Base-by-base conservation (phyloP, 164 flowering plant genomes). In the Stephania japonica region DNA sequence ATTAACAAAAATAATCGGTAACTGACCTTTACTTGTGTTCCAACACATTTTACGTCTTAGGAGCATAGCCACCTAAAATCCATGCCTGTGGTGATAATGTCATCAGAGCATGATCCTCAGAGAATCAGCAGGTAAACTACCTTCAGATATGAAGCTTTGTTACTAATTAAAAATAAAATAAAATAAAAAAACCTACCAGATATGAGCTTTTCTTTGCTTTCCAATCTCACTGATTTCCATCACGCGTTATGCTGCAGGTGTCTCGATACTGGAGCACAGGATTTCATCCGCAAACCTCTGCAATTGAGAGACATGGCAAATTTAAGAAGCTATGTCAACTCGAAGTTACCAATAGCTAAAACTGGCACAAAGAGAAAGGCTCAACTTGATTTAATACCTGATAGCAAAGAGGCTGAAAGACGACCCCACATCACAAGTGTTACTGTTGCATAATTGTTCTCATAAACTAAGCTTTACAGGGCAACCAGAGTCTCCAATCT, bases 21-120 rank as follows among this genome's bases (percentile, higher is more conserved):
- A 10, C 26, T 49, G 44, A 25, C 23, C 42, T 7, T 11, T 66
- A 1, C 63, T 21, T 67, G 64, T 12, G 61, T 14, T 44, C 44
- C 67, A 38, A 63, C 32, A 27, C 41, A 19, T 63, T 9, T 62
- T 62, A 63, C 62, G 65, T 68, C 11, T 68, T 79, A 80, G 83
- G 80, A 75, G 62, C 65, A 77, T 68, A 70, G 56, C 68, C 50
- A 38, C 44, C 44, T 80, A 70, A 80, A 80, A 72, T 69, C 74
- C 44, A 47, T 80, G 59, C 83, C 83, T 16, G 80, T 80, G 38
- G 83, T 80, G 26, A 64, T 80, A 62, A 73, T 80, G 78, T 77
- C 83, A 72, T 77, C 80, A 23, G 83, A 80, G 49, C 72, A 80
- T 13, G 76, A 65, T 7, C 78, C 72, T 24, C 70, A 75, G 67